Evolutionary conservation across 768 basidiomycete species (phyloP), one percentile per base, ranked within the genome.

Genomic region (Termitomyces sp.): DNA sequence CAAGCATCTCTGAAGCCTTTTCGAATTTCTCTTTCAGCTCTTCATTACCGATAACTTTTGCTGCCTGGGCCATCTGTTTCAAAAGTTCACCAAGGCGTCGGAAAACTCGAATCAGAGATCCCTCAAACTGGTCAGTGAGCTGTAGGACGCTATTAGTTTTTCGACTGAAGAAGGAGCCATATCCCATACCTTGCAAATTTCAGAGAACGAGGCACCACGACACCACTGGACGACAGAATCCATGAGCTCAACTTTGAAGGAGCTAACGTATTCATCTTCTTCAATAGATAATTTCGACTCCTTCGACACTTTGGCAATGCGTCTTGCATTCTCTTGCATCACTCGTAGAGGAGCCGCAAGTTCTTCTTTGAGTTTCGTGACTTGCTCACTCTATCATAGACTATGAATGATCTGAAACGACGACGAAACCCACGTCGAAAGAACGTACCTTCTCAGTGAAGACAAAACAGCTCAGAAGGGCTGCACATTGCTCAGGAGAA

Each of bases 181-280:
- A 28, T 46, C 41, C 63, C 79, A 31, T 43, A 91, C 95, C 84
- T 97, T 97, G 82, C 91, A 94, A 55, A 98, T 94, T 26, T 99
- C 96, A 1, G 89, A 78, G 72, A 99, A 99, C 28, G 91, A 92
- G 15, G 94, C 91, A 4, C 97, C 97, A n/a, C 92, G 85, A 74
- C 96, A 98, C 97, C 97, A 99, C 59, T 94, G 90, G 37, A 94
- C 80, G 10, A 98, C 97, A 0, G 91, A 92, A 61, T 98, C 97
- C 94, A 98, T 99, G 50, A 99, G 84, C 66, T 98, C 96, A 19
- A 97, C 92, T 72, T 98, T 98, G 85, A 99, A 99, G 11, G 90
- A 93, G 53, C 86, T 79, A 1, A 99, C 92, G 69, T 99, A 99
- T 60, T 96, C 93, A 56, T 97, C 89, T 70, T 98, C 96, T 53